Conservation (phyloP, 768 basidiomycete species). For the Phylloporus rhodoxanthus region DNA sequence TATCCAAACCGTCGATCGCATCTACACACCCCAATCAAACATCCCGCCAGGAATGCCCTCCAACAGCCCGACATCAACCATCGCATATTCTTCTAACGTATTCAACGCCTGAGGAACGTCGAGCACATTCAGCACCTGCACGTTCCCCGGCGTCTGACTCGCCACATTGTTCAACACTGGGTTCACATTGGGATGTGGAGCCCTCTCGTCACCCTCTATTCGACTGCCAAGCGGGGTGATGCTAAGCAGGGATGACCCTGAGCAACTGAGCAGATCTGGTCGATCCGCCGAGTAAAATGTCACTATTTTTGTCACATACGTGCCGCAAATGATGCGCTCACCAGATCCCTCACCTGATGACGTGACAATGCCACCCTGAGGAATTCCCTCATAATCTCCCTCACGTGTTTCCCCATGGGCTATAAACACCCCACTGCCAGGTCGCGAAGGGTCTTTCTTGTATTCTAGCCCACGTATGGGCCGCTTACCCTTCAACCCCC, state of each 20-base stretch:
- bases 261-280: constrained; percentile 10
- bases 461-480: constrained; percentile 56
- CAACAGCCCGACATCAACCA: constrained; percentile 63
- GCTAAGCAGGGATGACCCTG: constrained; percentile 47
- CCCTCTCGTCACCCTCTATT: constrained; percentile 28
- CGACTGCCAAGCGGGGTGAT: constrained; percentile 42
- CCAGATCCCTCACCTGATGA: constrained; percentile 44
- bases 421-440: constrained; percentile 84
- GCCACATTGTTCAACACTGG: constrained; percentile 59
- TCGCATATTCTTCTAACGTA: constrained; percentile 56
- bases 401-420: constrained; percentile 46
- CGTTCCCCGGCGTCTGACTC: constrained; percentile 39
- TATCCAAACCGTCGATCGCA: constrained; percentile 16
- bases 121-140: constrained; percentile 73
- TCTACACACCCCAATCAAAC: constrained; percentile 77
- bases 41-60: constrained; percentile 78
- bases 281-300: constrained; percentile 7
- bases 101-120: constrained; percentile 53
- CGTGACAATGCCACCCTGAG: constrained; percentile 50
- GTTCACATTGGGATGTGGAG: constrained; percentile 55
- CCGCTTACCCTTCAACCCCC: constrained; percentile 55
- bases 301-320: neutral
- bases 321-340: constrained; percentile 32
- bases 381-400: constrained; percentile 48
- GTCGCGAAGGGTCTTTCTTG: constrained; percentile 71